Base-by-base conservation (phyloP, 2,329 filamentous ascomycete species). In the Penicillium sp. region DNA sequence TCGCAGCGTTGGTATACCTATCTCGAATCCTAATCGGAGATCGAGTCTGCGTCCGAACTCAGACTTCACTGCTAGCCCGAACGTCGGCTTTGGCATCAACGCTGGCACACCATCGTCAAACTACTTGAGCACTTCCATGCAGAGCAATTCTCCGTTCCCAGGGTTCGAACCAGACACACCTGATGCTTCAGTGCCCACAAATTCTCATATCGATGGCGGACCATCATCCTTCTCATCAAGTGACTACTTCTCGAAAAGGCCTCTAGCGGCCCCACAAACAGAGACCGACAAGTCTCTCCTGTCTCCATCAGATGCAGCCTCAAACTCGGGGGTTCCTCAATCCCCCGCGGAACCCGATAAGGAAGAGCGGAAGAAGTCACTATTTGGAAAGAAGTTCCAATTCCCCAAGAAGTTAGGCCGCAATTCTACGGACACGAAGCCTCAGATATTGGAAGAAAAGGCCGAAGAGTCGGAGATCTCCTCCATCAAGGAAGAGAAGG, bases 381-480 rank as follows among this genome's bases (percentile, higher is more conserved):
- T 91, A 6, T 95, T 96, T 71, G 86, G 89, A 43, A 94, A 92
- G 77, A 91, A 91, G 67, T 92, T 96, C 73, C 86, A 89, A 47
- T 83, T 75, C 64, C 88, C 87, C 68, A 97, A 95, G 79, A 96
- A 96, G 75, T 81, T 93, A 15, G 86, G 86, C 13, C 84, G 91
- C 16, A 84, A 84, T 0, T 84, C 83, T 27, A 83, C 83, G 6
- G 84, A 88, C 62, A 76, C 89, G 58, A 95, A 94, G 71, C 87
- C 90, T 0, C 84, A 84, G 1, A 81, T 86, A 0, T 81, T 86
- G 1, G 90, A 94, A 64, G 91, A 95, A 69, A 93, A 92, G 73
- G 70, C 75, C 1, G 83, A 86, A 59, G 81, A 83, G 58, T 77
- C 76, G 0, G 73, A 78, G 31, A 78, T 77, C 16, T 83, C 82